These are phyloP conservation scores for Nemania sp. DNA, from an alignment of 2,329 filamentous ascomycete genomes.

Conservation along the genomic window DNA sequence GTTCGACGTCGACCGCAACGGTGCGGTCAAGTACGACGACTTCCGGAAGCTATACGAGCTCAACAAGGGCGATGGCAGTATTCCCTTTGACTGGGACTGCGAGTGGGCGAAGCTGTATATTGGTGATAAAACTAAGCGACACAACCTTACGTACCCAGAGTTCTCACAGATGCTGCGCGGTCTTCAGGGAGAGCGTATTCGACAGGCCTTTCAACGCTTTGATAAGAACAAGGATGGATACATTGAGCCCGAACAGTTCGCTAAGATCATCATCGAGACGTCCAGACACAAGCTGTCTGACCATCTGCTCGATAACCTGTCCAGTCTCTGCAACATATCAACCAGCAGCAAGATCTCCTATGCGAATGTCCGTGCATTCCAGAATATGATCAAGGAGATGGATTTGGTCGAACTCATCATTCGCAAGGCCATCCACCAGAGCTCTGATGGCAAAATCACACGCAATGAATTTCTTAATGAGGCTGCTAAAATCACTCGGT, in stretches of 20 bases:
- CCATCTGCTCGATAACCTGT: slow-evolving; percentile 87
- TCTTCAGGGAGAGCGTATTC: slow-evolving; percentile 91
- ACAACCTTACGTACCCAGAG: slow-evolving; percentile 91
- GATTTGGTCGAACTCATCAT: slow-evolving; percentile 94
- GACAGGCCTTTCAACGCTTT: slow-evolving; percentile 90
- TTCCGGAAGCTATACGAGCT: slow-evolving; percentile 83
- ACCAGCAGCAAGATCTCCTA: slow-evolving; percentile 93
- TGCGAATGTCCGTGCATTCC: slow-evolving; percentile 94
- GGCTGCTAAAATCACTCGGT: slow-evolving; percentile 86
- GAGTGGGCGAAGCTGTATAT: slow-evolving; percentile 97
- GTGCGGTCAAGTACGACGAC: slow-evolving; percentile 85
- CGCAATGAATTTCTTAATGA: slow-evolving; percentile 93
- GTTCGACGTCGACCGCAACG: slow-evolving; percentile 84
- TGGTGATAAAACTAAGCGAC: slow-evolving; percentile 82
- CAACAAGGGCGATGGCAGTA: slow-evolving; percentile 81
- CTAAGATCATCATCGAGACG: slow-evolving; percentile 93
- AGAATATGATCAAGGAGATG: slow-evolving; percentile 98
- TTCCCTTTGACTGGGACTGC: slow-evolving; percentile 96
- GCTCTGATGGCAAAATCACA: slow-evolving; percentile 88
- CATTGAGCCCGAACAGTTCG: slow-evolving; percentile 94
- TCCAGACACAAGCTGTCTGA: slow-evolving; percentile 96
- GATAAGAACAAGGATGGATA: slow-evolving; percentile 92
- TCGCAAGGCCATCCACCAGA: slow-evolving; percentile 81
- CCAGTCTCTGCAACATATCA: slow-evolving; percentile 93
- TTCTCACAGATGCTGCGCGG: slow-evolving; percentile 98